phyloP scores from a whole-genome alignment of 192 early-diverging fungal species.

The Linnemannia elongata region DNA sequence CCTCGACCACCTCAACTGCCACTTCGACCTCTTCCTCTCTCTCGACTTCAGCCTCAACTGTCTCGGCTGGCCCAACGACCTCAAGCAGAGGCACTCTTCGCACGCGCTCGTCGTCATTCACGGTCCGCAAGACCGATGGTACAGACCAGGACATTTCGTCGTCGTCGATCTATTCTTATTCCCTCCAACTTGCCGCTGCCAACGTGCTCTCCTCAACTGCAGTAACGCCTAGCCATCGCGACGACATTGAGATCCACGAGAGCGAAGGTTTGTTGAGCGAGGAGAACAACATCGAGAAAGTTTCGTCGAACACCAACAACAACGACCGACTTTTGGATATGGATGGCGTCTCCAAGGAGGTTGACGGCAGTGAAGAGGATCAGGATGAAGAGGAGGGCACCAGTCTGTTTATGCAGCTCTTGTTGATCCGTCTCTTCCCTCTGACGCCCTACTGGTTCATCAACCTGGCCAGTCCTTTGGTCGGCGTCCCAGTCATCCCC shows the following conservation, averaged over 20 bases:
- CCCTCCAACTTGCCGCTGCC: background rate
- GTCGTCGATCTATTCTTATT: constrained; percentile 12
- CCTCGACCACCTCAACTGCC: constrained; percentile 26
- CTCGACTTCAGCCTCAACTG: background rate
- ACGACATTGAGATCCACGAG: constrained; percentile 38
- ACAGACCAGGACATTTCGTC: constrained; percentile 6
- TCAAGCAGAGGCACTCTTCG: constrained; percentile 22
- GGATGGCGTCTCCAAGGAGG: background rate
- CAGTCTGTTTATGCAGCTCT: constrained; percentile 63
- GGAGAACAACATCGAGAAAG: background rate
- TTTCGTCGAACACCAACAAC: background rate
- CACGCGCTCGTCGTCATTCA: constrained; percentile 40
- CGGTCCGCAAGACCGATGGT: constrained; percentile 14
- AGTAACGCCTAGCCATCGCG: constrained; percentile 5
- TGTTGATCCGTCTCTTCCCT: constrained; percentile 67
- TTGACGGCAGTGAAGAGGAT: constrained; percentile 1
- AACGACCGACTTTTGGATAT: background rate
- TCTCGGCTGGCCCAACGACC: background rate
- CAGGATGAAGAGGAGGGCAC: constrained; percentile 48
- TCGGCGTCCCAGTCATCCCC: constrained; percentile 60
- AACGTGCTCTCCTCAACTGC: background rate
- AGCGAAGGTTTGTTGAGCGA: constrained; percentile 29
- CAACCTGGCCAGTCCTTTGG: constrained; percentile 64
- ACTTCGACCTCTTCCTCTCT: constrained; percentile 21
- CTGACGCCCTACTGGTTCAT: constrained; percentile 72